Percentiles rank a stretch among this genome's conserved stretches.
Evolutionary conservation across 352 stramenopile species (phyloP).

Genomic region (Phytophthora constricta): DNA sequence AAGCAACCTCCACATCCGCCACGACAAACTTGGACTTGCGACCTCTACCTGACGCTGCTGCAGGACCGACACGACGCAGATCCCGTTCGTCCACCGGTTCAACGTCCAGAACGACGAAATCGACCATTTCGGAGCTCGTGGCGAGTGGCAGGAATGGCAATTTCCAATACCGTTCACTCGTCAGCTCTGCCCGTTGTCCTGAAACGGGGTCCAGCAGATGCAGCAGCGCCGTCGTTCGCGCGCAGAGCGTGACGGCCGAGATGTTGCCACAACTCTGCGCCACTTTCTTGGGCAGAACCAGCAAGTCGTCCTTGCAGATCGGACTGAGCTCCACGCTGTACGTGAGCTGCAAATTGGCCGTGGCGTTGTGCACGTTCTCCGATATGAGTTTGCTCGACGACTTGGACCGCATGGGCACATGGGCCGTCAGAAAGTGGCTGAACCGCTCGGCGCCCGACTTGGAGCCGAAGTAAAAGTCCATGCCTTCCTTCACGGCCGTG

Average conservation of each 20-base stretch:
- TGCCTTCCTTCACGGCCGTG: slow-evolving; percentile 66
- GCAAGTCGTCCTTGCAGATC: slow-evolving; percentile 80
- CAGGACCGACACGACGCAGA: slow-evolving; percentile 23
- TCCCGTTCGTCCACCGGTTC: slow-evolving; percentile 51
- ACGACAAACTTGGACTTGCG: slow-evolving; percentile 46
- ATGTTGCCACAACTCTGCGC: slow-evolving; percentile 73
- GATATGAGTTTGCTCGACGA: slow-evolving; percentile 78
- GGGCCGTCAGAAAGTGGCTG: slow-evolving; percentile 61
- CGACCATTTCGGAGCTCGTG: slow-evolving; percentile 62
- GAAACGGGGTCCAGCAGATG: slow-evolving; percentile 70
- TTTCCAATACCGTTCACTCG: slow-evolving; percentile 78
- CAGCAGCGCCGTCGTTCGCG: slow-evolving; percentile 66
- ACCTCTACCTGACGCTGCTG: slow-evolving; percentile 8
- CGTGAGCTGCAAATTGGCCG: slow-evolving; percentile 71
- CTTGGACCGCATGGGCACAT: slow-evolving; percentile 77
- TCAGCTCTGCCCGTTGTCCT: slow-evolving; percentile 58
- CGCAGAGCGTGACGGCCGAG: slow-evolving; percentile 61
- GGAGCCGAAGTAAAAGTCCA: slow-evolving; percentile 83
- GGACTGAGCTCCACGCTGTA: slow-evolving; percentile 76
- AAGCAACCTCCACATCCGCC: slow-evolving; percentile 74
- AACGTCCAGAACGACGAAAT: slow-evolving; percentile 79
- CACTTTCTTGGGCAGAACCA: slow-evolving; percentile 65
- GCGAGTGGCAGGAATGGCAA: slow-evolving; percentile 64
- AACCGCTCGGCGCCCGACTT: slow-evolving; percentile 67
- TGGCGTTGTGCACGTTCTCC: slow-evolving; percentile 69